Conservation (phyloP, 139 green algal species). For the Volvox reticuliferus region DNA sequence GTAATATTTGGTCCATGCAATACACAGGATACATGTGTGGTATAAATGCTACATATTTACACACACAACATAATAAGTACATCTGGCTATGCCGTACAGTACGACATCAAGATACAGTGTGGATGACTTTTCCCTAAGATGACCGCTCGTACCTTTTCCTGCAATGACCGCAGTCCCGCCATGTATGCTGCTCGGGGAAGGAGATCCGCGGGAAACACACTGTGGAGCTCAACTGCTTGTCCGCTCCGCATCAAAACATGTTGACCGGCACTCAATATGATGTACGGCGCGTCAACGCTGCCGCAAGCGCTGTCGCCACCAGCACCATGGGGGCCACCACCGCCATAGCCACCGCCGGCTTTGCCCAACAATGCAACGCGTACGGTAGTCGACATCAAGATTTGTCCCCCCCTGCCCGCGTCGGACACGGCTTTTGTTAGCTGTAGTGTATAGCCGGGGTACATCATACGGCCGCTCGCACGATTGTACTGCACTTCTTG, state of each 20-base stretch:
- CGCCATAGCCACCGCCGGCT: neutral
- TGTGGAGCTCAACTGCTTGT: neutral
- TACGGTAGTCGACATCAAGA: neutral
- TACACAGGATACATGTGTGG: too few species aligned
- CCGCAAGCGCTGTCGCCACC: neutral
- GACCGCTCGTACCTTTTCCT: neutral
- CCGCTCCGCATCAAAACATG: neutral
- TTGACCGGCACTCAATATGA: neutral
- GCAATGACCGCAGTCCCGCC: neutral
- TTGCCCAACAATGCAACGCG: neutral
- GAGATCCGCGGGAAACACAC: neutral
- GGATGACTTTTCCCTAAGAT: too few species aligned
- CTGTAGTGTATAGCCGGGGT: conserved; percentile 11
- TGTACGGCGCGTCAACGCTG: neutral
- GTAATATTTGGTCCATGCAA: too few species aligned
- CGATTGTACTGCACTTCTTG: conserved; percentile 37
- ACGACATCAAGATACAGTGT: too few species aligned
- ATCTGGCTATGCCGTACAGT: too few species aligned
- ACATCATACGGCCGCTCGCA: conserved; percentile 35
- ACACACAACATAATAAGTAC: too few species aligned
- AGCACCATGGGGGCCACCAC: neutral
- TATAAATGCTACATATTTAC: too few species aligned
- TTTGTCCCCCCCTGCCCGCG: conserved; percentile 35
- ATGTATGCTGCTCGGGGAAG: neutral
- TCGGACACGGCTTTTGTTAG: conserved; percentile 45